Conservation (phyloP, 2,329 filamentous ascomycete species). For the Trichoderma asperellum region DNA sequence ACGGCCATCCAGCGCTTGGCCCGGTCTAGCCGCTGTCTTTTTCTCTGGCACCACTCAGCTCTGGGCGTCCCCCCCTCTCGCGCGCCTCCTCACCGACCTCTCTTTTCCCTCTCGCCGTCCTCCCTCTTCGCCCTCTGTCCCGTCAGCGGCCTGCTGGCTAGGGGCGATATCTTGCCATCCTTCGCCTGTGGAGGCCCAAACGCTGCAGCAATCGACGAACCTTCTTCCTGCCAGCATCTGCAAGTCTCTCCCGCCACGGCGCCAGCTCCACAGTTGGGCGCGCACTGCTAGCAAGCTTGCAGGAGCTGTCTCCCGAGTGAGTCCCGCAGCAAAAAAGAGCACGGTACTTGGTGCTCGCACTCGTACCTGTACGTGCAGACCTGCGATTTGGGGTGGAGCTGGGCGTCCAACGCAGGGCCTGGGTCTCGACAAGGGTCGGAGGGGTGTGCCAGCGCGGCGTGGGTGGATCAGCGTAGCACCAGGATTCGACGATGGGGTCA, state of each 20-base stretch:
- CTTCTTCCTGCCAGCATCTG: slow-evolving; percentile 21
- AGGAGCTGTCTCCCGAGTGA: slow-evolving; percentile 27
- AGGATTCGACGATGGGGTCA: slow-evolving; percentile 35
- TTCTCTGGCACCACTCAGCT: slow-evolving; percentile 8
- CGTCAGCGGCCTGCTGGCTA: slow-evolving; percentile 20
- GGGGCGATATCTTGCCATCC: slow-evolving; percentile 22
- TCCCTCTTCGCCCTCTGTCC: slow-evolving; percentile 6
- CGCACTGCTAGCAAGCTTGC: slow-evolving; percentile 38
- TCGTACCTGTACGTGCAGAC: slow-evolving; percentile 31
- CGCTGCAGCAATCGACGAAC: slow-evolving; percentile 27
- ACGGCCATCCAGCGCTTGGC: slow-evolving; percentile 14
- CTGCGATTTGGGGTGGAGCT: slow-evolving; percentile 35
- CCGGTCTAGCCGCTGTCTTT: slow-evolving; percentile 8
- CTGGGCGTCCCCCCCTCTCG: not conserved
- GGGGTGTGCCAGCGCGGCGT: slow-evolving; percentile 38
- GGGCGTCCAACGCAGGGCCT: slow-evolving; percentile 28
- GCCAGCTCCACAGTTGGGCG: slow-evolving; percentile 34
- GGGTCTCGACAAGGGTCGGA: slow-evolving; percentile 21
- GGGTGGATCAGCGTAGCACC: slow-evolving; percentile 42
- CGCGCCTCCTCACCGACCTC: slow-evolving; percentile 8
- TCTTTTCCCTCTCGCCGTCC: slow-evolving; percentile 1
- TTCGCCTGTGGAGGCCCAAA: slow-evolving; percentile 25
- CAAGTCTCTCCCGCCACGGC: slow-evolving; percentile 23
- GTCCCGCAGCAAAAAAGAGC: slow-evolving; percentile 16
- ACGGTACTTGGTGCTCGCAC: slow-evolving; percentile 12